phyloP scores from a whole-genome alignment of 345 rosid genomes.

The Euphorbia lathyris region DNA sequence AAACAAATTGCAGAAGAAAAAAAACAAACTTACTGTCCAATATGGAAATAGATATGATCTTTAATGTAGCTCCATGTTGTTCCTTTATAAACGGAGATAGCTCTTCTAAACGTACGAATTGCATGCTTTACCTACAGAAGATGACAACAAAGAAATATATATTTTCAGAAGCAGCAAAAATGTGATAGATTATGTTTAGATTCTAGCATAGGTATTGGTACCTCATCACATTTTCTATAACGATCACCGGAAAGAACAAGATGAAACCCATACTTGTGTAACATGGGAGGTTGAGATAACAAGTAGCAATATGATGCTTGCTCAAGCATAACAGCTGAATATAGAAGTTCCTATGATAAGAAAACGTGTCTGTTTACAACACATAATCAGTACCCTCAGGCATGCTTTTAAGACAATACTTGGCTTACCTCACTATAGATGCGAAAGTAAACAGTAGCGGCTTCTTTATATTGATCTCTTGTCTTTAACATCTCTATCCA shows the following conservation, averaged over 20 bases:
- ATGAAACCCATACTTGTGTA: slow-evolving; percentile 97
- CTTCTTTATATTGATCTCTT: slow-evolving; percentile 81
- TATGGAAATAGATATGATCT: slow-evolving; percentile 91
- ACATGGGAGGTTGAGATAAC: slow-evolving; percentile 82
- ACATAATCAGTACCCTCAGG: slow-evolving; percentile 9
- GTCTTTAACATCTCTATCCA: slow-evolving; percentile 95
- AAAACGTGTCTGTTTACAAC: slow-evolving; percentile 19
- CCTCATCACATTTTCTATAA: slow-evolving; percentile 94
- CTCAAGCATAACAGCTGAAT: slow-evolving; percentile 98
- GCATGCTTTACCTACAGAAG: slow-evolving; percentile 81
- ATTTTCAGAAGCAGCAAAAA: slow-evolving; percentile 26
- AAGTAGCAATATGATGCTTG: slow-evolving; percentile 98
- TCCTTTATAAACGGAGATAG: slow-evolving; percentile 77
- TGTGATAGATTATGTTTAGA: not conserved
- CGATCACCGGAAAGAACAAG: slow-evolving; percentile 95
- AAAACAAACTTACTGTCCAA: slow-evolving; percentile 81
- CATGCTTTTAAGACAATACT: slow-evolving; percentile 4
- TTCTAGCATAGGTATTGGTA: slow-evolving; percentile 26
- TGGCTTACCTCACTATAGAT: slow-evolving; percentile 85
- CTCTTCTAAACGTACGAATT: slow-evolving; percentile 83
- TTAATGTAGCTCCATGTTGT: slow-evolving; percentile 87
- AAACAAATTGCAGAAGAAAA: slow-evolving; percentile 16
- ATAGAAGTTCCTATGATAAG: slow-evolving; percentile 66
- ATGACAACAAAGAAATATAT: slow-evolving; percentile 15
- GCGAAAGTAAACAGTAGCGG: slow-evolving; percentile 91